These are phyloP conservation scores for Cercospora nicotianae DNA, from an alignment of 2,329 filamentous ascomycete genomes.

Conservation along the genomic window DNA sequence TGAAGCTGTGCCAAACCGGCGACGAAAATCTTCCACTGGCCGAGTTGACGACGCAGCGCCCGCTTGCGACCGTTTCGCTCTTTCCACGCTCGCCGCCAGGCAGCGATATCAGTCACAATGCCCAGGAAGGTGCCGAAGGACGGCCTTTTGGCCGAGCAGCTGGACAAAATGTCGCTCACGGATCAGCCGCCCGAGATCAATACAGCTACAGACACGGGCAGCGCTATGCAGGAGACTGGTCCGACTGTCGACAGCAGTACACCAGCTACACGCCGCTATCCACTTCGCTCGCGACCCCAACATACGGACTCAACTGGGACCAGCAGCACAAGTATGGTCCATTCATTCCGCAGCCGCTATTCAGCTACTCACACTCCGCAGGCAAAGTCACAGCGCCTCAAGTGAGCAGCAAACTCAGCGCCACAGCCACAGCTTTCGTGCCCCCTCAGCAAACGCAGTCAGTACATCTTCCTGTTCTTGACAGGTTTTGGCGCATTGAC, in stretches of 20 bases:
- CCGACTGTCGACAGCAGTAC: neutral
- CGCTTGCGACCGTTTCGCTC: neutral
- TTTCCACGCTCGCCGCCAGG: neutral
- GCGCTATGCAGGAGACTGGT: neutral
- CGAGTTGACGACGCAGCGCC: neutral
- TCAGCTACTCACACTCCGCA: slow-evolving; percentile 4
- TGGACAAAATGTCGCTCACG: slow-evolving; percentile 7
- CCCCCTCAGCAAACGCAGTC: neutral
- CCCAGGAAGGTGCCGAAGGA: neutral
- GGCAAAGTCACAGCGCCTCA: neutral
- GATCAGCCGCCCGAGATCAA: neutral
- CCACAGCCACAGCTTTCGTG: neutral
- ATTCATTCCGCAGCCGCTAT: neutral
- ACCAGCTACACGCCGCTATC: neutral
- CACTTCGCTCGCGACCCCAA: slow-evolving; percentile 1
- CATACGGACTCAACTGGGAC: neutral
- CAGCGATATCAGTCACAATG: neutral
- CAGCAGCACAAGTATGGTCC: neutral
- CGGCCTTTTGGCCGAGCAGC: neutral
- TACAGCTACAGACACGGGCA: neutral
- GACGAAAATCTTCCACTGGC: slow-evolving; percentile 1
- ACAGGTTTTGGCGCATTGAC: slow-evolving; percentile 6
- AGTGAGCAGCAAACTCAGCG: neutral
- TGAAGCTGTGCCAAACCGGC: slow-evolving; percentile 8
- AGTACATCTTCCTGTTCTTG: neutral